Conservation (phyloP, 805 yeast genomes). For the Millerozyma miso region DNA sequence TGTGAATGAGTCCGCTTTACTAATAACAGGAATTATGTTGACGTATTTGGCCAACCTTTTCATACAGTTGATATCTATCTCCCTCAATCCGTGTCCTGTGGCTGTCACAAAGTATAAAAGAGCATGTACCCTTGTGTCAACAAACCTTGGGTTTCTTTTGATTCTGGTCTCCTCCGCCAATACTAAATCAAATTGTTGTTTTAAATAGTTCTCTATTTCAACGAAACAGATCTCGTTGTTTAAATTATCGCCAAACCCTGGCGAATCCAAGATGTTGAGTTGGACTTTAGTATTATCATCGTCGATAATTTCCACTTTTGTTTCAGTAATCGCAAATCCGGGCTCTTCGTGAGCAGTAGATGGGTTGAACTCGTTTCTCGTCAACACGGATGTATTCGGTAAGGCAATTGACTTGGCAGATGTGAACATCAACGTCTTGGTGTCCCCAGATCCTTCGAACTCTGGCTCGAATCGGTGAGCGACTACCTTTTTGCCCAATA, state of each 20-base stretch:
- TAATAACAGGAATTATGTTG: slow-evolving; percentile 78
- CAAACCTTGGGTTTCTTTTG: slow-evolving; percentile 77
- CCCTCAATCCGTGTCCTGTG: slow-evolving; percentile 75
- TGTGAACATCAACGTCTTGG: slow-evolving; percentile 55
- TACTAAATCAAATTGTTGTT: slow-evolving; percentile 74
- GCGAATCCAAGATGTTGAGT: slow-evolving; percentile 62
- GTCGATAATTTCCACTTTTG: slow-evolving; percentile 56
- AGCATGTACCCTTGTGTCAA: slow-evolving; percentile 73
- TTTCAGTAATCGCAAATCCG: slow-evolving; percentile 70
- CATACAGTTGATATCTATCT: slow-evolving; percentile 72
- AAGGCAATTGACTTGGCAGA: slow-evolving; percentile 52
- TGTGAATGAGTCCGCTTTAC: slow-evolving; percentile 78
- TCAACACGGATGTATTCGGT: slow-evolving; percentile 51
- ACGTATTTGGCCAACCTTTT: slow-evolving; percentile 64
- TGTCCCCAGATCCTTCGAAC: slow-evolving; percentile 19
- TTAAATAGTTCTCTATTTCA: slow-evolving; percentile 63
- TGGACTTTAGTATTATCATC: slow-evolving; percentile 53
- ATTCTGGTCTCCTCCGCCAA: slow-evolving; percentile 85
- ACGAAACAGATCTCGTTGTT: slow-evolving; percentile 64
- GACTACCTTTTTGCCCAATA: slow-evolving; percentile 58
- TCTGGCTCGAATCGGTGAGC: slow-evolving; percentile 51
- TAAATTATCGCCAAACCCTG: slow-evolving; percentile 75
- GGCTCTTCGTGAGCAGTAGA: slow-evolving; percentile 59
- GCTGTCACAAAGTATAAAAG: slow-evolving; percentile 77
- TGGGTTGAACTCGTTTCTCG: slow-evolving; percentile 59